Conservation (phyloP, 306 rosid species). For the Dryas alaskensis region DNA sequence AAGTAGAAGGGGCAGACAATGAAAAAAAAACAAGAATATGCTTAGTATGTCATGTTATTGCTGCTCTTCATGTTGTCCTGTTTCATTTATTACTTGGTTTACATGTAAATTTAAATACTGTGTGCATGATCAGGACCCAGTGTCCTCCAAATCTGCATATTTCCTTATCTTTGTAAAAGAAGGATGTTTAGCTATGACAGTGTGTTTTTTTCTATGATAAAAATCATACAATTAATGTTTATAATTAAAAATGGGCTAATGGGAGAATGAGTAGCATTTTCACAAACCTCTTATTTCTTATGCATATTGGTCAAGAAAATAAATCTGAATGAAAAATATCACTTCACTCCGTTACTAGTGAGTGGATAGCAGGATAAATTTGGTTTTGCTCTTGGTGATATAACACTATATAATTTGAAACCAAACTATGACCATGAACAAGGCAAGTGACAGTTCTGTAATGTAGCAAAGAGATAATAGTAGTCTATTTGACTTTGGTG, state of each 20-base stretch:
- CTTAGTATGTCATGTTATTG: background rate
- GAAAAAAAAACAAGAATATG: background rate
- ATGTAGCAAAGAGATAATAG: background rate
- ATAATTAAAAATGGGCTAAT: no score
- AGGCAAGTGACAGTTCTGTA: background rate
- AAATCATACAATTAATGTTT: no score
- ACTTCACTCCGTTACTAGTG: no score
- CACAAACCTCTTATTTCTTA: no score
- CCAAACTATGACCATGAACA: background rate
- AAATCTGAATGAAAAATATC: no score
- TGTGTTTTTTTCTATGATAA: background rate
- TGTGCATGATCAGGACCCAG: slow-evolving; percentile 3
- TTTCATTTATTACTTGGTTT: slow-evolving; percentile 3
- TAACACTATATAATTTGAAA: no score
- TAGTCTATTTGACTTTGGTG: background rate
- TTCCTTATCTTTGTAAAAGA: background rate
- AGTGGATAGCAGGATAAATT: no score
- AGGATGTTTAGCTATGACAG: background rate
- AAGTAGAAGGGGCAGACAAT: slow-evolving; percentile 17
- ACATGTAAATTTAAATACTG: background rate
- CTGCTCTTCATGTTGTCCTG: background rate
- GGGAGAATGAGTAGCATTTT: no score
- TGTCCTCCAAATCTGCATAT: background rate
- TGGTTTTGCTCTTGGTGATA: no score
- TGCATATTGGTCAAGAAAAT: no score